Evolutionary conservation across 2,329 filamentous ascomycete species (phyloP).

Genomic region (Colletotrichum graminicola): DNA sequence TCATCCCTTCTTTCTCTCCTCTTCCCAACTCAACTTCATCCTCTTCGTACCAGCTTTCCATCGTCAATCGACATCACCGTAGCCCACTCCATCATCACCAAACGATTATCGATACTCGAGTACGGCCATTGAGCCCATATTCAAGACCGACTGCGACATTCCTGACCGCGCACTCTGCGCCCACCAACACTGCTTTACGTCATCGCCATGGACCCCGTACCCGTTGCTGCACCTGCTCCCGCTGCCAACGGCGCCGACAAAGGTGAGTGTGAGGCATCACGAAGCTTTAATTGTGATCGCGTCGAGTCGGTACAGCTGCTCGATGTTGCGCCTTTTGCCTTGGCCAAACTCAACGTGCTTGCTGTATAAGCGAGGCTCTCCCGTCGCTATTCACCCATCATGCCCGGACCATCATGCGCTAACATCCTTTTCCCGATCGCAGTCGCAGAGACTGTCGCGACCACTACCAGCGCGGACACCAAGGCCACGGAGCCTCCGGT

Average conservation of each 20-base stretch:
- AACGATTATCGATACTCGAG: slow-evolving; percentile 9
- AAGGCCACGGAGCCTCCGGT: slow-evolving; percentile 22
- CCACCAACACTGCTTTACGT: slow-evolving; percentile 46
- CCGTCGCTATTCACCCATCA: slow-evolving; percentile 3
- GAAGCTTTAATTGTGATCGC: slow-evolving; percentile 32
- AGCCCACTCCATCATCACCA: slow-evolving; percentile 4
- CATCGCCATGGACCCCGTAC: slow-evolving; percentile 52
- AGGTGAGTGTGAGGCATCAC: slow-evolving; percentile 45
- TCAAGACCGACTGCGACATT: slow-evolving; percentile 7
- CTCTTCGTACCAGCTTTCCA: slow-evolving; percentile 10
- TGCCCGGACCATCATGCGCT: slow-evolving; percentile 26
- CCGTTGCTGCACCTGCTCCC: slow-evolving; percentile 39
- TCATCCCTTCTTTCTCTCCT: slow-evolving; percentile 3
- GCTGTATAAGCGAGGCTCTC: not conserved
- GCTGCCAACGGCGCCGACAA: slow-evolving; percentile 46
- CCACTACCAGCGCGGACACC: slow-evolving; percentile 1
- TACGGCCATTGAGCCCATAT: slow-evolving; percentile 32
- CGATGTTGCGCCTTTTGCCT: slow-evolving; percentile 1
- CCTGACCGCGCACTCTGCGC: slow-evolving; percentile 34
- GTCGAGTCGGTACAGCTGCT: not conserved
- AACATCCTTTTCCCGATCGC: slow-evolving; percentile 1
- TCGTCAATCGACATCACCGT: slow-evolving; percentile 25
- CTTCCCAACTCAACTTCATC: slow-evolving; percentile 23
- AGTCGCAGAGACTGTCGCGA: slow-evolving; percentile 24
- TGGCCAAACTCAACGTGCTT: not conserved